phyloP scores from a whole-genome alignment of 2,329 filamentous ascomycete species.

The Aspergillus pseudotamarii region DNA sequence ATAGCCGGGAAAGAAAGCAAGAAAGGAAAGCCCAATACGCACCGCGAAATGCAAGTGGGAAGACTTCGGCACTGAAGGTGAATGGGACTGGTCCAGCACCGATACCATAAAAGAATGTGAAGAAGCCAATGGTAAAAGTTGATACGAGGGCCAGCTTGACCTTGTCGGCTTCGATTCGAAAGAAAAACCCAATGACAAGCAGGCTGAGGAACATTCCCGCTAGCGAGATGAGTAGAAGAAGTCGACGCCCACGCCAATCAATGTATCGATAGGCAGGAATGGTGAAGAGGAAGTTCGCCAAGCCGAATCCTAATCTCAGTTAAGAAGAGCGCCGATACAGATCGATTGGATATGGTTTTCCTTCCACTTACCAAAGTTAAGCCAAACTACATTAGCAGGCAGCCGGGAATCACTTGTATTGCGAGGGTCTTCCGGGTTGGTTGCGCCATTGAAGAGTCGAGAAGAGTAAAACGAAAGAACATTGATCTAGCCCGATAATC shows the following conservation, averaged over 20 bases:
- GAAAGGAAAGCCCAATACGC: background rate
- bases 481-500: constrained; percentile 25
- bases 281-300: constrained; percentile 34
- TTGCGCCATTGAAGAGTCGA: constrained; percentile 21
- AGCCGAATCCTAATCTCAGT: constrained; percentile 23
- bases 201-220: constrained; percentile 31
- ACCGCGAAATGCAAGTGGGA: constrained; percentile 27
- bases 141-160: constrained; percentile 25
- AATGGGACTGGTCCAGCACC: constrained; percentile 41
- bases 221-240: constrained; percentile 31
- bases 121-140: constrained; percentile 29
- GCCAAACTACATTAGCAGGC: constrained; percentile 16
- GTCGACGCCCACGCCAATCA: constrained; percentile 29
- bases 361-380: constrained; percentile 24
- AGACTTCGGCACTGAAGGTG: constrained; percentile 27
- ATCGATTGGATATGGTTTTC: too few species aligned
- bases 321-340: background rate
- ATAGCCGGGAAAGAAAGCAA: background rate
- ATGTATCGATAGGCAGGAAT: constrained; percentile 32
- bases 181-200: constrained; percentile 27
- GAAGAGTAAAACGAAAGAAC: constrained; percentile 35
- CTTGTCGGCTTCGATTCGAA: constrained; percentile 17
- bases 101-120: constrained; percentile 49
- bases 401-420: constrained; percentile 10
- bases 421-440: background rate